Evolutionary conservation across 2,329 filamentous ascomycete genomes (phyloP).

Genomic region (Alternaria brassicicola): DNA sequence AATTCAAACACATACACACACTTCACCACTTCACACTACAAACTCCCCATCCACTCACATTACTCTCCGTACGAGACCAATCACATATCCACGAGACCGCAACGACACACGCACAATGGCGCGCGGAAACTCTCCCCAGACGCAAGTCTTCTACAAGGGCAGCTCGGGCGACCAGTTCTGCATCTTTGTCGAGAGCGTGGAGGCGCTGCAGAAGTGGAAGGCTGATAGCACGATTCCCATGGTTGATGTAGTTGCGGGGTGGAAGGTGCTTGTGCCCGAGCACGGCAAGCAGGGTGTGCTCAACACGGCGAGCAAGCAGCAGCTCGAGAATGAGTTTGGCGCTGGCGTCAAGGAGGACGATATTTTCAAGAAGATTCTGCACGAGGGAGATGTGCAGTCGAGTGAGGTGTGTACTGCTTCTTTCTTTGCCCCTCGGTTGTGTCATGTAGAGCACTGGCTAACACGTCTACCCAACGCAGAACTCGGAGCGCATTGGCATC

Average conservation of each 20-base stretch:
- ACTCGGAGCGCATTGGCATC: slow-evolving; percentile 50
- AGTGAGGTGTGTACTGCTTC: slow-evolving; percentile 26
- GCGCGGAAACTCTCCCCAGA: slow-evolving; percentile 61
- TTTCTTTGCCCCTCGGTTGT: neutral
- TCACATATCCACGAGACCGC: no score
- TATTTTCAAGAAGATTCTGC: slow-evolving; percentile 79
- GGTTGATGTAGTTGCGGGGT: slow-evolving; percentile 82
- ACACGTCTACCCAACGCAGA: slow-evolving; percentile 29
- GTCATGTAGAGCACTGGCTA: slow-evolving; percentile 1
- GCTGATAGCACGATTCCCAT: slow-evolving; percentile 78
- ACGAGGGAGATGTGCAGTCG: slow-evolving; percentile 64
- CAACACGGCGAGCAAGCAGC: slow-evolving; percentile 75
- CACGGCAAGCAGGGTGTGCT: slow-evolving; percentile 84
- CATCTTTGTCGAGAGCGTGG: slow-evolving; percentile 65
- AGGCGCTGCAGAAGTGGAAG: slow-evolving; percentile 81
- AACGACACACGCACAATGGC: slow-evolving; percentile 34
- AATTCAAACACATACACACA: slow-evolving; percentile 1
- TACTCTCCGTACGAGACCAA: neutral
- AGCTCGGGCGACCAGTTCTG: slow-evolving; percentile 68
- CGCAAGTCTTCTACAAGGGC: slow-evolving; percentile 89
- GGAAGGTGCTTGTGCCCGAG: slow-evolving; percentile 89
- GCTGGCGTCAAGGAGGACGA: slow-evolving; percentile 75
- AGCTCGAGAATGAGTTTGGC: slow-evolving; percentile 86
- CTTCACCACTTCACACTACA: neutral
- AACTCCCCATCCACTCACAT: no score